Evolutionary conservation across 192 early-diverging fungal genomes (phyloP).

Genomic region (Coemansia sp.): DNA sequence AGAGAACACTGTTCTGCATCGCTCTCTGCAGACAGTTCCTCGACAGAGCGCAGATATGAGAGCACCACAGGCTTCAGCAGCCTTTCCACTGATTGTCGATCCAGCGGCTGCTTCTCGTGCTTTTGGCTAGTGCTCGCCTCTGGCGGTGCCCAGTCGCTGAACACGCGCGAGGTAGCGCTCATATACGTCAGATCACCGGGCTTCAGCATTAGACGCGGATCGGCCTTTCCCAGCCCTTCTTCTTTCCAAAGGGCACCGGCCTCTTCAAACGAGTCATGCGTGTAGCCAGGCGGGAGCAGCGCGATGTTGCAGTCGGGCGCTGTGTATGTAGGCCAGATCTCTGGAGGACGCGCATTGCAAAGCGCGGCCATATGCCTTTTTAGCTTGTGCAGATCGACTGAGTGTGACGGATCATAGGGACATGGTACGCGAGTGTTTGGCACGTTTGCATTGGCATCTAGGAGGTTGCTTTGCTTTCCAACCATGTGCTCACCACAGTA

Average conservation of each 20-base stretch:
- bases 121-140: too few species aligned
- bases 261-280: not conserved
- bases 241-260: slow-evolving; percentile 20
- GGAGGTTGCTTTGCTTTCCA: not conserved
- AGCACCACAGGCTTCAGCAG: slow-evolving; percentile 12
- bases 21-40: not conserved
- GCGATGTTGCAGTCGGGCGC: slow-evolving; percentile 50
- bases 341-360: slow-evolving; percentile 67
- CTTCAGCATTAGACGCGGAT: slow-evolving; percentile 27
- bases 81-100: not conserved
- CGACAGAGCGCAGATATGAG: slow-evolving; percentile 10
- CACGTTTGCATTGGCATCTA: not conserved
- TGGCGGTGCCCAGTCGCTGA: not conserved
- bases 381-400: slow-evolving; percentile 55
- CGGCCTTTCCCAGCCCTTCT: slow-evolving; percentile 27
- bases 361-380: slow-evolving; percentile 61
- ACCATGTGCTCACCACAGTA: slow-evolving; percentile 73
- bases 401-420: slow-evolving; percentile 74
- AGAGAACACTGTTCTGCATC: not conserved
- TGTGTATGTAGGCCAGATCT: slow-evolving; percentile 26
- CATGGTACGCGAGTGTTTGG: slow-evolving; percentile 64
- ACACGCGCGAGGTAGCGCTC: not conserved
- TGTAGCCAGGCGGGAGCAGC: slow-evolving; percentile 16
- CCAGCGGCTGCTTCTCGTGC: not conserved
- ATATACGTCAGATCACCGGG: slow-evolving; percentile 29